phyloP scores from a whole-genome alignment of 495 filamentous ascomycete species.

The Monascus purpureus region DNA sequence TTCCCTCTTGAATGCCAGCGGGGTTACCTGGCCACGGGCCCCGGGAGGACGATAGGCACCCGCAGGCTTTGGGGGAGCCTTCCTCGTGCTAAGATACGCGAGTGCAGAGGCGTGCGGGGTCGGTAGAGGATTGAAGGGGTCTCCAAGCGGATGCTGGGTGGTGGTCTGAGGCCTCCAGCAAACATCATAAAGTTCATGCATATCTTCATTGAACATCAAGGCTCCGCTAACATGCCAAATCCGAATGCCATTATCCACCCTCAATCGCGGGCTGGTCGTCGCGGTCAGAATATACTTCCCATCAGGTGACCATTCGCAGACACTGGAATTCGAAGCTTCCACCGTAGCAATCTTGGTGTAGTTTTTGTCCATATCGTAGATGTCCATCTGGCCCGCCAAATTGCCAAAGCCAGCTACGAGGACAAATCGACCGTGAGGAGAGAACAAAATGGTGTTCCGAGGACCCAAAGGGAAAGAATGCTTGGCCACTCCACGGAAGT shows the following conservation, averaged over 20 bases:
- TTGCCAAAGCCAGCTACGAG: slow-evolving; percentile 95
- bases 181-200: slow-evolving; percentile 87
- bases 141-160: slow-evolving; percentile 44
- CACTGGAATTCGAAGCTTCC: slow-evolving; percentile 85
- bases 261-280: slow-evolving; percentile 83
- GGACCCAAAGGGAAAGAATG: slow-evolving; percentile 76
- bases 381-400: slow-evolving; percentile 90
- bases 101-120: slow-evolving; percentile 72
- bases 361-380: slow-evolving; percentile 89
- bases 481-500: slow-evolving; percentile 61
- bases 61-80: slow-evolving; percentile 85
- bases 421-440: slow-evolving; percentile 82
- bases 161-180: slow-evolving; percentile 68
- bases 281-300: slow-evolving; percentile 90
- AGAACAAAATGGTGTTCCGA: slow-evolving; percentile 91
- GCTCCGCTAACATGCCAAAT: slow-evolving; percentile 87
- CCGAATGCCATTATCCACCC: slow-evolving; percentile 92
- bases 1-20: slow-evolving; percentile 91
- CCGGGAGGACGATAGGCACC: slow-evolving; percentile 96
- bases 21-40: slow-evolving; percentile 75
- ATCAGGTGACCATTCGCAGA: slow-evolving; percentile 94
- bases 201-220: slow-evolving; percentile 88
- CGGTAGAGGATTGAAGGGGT: slow-evolving; percentile 66
- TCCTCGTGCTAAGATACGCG: slow-evolving; percentile 68
- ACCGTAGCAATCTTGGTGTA: slow-evolving; percentile 85